Percentiles rank a stretch among this genome's conserved stretches.
Evolutionary conservation across 1,284 basidiomycete species (phyloP).

Genomic region (Salmacisia buchloeana): DNA sequence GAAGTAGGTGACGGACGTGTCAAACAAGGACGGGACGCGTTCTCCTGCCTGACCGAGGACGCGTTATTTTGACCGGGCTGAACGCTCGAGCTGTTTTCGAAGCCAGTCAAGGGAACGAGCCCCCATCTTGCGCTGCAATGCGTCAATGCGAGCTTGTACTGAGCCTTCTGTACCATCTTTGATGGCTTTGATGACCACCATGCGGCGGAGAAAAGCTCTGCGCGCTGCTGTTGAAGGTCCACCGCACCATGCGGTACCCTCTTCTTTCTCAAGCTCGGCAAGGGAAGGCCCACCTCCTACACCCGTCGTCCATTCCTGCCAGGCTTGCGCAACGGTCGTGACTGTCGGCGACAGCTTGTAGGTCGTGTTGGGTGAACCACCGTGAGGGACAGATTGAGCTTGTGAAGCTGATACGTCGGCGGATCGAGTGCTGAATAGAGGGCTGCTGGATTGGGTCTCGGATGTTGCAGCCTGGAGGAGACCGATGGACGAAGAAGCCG

Average conservation of each 20-base stretch:
- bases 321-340: neutral
- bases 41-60: no score
- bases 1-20: no score
- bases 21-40: no score
- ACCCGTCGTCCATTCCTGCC: neutral
- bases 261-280: neutral
- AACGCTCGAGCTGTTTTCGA: neutral
- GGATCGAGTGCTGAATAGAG: neutral
- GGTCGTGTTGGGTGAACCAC: no score
- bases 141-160: neutral
- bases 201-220: neutral
- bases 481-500: neutral
- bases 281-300: neutral
- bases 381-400: no score
- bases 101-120: neutral
- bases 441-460: neutral
- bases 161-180: neutral
- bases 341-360: neutral
- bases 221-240: neutral
- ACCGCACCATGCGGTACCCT: neutral
- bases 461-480: neutral
- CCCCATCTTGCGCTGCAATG: neutral
- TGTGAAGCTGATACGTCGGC: neutral
- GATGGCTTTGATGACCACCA: neutral
- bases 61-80: no score